Evolutionary conservation across 2,329 filamentous ascomycete species (phyloP), one percentile per base, ranked within the genome.

Genomic region (Chaetomiaceae sp.): DNA sequence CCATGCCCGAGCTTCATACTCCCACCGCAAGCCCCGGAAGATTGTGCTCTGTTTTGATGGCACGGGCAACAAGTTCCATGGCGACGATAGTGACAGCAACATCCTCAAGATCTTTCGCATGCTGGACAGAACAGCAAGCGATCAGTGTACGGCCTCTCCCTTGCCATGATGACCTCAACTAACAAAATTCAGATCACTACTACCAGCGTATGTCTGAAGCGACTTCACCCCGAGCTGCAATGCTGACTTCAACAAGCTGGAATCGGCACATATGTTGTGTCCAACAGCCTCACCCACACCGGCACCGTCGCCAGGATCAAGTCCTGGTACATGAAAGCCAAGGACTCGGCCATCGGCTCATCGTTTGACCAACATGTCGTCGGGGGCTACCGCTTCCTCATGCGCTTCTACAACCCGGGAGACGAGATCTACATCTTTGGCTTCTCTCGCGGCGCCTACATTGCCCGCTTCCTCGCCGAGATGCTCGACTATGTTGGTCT

Each of bases 401-500:
- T 89, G 85, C 79, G 83, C 17, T 87, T 85, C 66, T 89, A 89
- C 65, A 75, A 76, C 40, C 77, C 80, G 0, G 79, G 80, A 22
- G 80, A 84, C 56, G 77, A 83, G 54, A 86, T 88, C 33, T 88
- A 83, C 65, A 82, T 89, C 69, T 88, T 89, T 55, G 87, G 87
- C 0, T 90, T 89, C 70, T 86, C 82, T 39, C 80, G 87, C 19
- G 87, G 87, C 17, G 79, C 85, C 1, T 89, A 89, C 63, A 86
- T 87, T 39, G 87, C 86, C 0, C 81, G 86, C 3, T 89, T 89
- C 63, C 71, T 90, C 0, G 88, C 89, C 0, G 88, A 94, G 65
- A 92, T 92, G 89, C 77, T 94, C 6, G 88, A 94, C 63, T 85
- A 88, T 61, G 84, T 94, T 51, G 89, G 90, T 1, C 75, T 95